Percentiles rank a stretch among this genome's conserved stretches.
These are phyloP conservation scores for Lactifluus subvellereus DNA, from an alignment of 768 basidiomycete genomes.

Conservation along the genomic window DNA sequence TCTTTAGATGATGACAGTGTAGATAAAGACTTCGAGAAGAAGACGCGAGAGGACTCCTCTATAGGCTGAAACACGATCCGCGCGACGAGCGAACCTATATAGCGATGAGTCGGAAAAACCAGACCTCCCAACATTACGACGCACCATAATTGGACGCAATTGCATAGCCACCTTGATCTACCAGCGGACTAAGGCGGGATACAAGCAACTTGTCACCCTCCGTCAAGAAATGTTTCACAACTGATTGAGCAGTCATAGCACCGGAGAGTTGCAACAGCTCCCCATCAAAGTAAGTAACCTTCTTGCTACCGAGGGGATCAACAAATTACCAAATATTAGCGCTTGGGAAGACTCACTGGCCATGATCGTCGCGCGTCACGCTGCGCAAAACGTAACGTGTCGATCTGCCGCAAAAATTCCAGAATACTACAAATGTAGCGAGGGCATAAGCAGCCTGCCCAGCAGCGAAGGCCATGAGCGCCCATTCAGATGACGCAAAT, in stretches of 20 bases:
- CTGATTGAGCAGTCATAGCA: conserved; percentile 82
- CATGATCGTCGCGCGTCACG: conserved; percentile 25
- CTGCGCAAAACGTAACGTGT: conserved; percentile 24
- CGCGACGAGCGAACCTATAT: conserved; percentile 80
- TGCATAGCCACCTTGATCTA: conserved; percentile 92
- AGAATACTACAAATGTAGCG: conserved; percentile 52
- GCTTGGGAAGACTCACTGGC: conserved; percentile 27
- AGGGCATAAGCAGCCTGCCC: conserved; percentile 78
- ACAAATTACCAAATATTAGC: background rate
- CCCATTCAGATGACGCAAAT: conserved; percentile 37
- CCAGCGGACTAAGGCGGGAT: conserved; percentile 73
- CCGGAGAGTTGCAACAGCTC: conserved; percentile 56
- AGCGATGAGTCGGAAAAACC: background rate
- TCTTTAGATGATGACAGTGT: background rate
- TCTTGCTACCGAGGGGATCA: conserved; percentile 22
- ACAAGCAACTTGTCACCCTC: conserved; percentile 93
- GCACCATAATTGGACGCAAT: conserved; percentile 92
- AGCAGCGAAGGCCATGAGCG: conserved; percentile 76
- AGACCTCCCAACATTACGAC: conserved; percentile 19
- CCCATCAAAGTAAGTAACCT: conserved; percentile 38
- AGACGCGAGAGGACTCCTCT: conserved; percentile 86
- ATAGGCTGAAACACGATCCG: conserved; percentile 93
- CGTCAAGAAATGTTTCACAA: conserved; percentile 92
- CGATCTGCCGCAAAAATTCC: conserved; percentile 27
- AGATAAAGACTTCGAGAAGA: conserved; percentile 64